Base-by-base conservation (phyloP, 2,329 filamentous ascomycete species). In the Aureobasidium sp. region DNA sequence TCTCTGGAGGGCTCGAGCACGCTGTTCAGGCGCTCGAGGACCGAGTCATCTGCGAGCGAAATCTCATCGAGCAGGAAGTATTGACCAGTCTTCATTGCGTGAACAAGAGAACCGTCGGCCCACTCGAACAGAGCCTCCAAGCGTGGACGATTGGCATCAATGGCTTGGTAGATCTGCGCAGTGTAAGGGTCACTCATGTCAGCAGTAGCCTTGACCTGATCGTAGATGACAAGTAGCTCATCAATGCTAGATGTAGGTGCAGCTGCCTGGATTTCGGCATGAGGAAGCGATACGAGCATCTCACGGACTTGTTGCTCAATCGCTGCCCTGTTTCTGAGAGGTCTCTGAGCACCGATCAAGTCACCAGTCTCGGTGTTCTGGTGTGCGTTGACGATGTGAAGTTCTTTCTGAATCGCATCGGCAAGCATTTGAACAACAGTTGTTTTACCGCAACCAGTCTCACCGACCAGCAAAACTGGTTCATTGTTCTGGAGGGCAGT, bases 291-390 rank as follows among this genome's bases (percentile, higher is more conserved):
- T 10, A 75, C 66, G 32, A 97, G 74, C 68, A 89, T 85, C n/a
- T 80, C 73, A 36, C 79, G 77, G 34, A 97, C 77, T 1, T 83
- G 74, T 32, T 88, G 84, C 39, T 89, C 77, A 37, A 96, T 84
- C 1, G 84, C 84, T 15, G 86, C 84, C 44, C 92, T 85, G 72
- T 97, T 97, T 65, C 95, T 84, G 25, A 97, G 84, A 3, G 94
- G 94, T 63, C 94, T 81, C 73, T 99, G 94, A 3, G 94, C 94
- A 66, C 94, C 94, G 66, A 99, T 97, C 11, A 99, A 80, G 73
- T 99, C 94, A 16, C 94, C 93, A 0, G 95, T 97, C 73, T 99
- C 95, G 0, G 94, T 92, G 66, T 99, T 99, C 67, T 97, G 93
- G 74, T 99, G 95, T 3, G 95, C 94, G 71, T 99, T 99, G 69